phyloP scores from a whole-genome alignment of 2,329 filamentous ascomycete species.

The Chrysoporthe deuterocubensis region DNA sequence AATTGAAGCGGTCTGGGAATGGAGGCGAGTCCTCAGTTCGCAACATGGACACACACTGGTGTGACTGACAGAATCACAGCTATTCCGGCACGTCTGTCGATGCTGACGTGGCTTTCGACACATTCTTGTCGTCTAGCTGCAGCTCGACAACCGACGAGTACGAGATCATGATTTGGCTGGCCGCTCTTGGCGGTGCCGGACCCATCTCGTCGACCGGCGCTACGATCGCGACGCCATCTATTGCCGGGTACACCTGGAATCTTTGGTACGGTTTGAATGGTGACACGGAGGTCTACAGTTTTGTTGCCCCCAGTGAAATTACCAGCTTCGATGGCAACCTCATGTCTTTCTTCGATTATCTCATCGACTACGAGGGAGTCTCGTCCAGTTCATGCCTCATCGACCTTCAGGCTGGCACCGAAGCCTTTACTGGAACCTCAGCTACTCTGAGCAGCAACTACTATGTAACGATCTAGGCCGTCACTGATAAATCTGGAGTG shows the following conservation, averaged over 20 bases:
- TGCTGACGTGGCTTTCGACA: constrained; percentile 63
- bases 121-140: constrained; percentile 58
- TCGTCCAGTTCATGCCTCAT: constrained; percentile 51
- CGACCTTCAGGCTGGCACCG: constrained; percentile 58
- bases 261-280: constrained; percentile 64
- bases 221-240: constrained; percentile 55
- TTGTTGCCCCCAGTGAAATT: constrained; percentile 44
- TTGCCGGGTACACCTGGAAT: constrained; percentile 58
- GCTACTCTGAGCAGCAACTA: constrained; percentile 28
- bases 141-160: constrained; percentile 49
- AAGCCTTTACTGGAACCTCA: constrained; percentile 56
- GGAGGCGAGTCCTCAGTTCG: constrained; percentile 36
- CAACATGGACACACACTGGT: background rate
- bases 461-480: constrained; percentile 20
- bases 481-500: background rate
- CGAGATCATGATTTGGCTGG: constrained; percentile 70
- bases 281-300: constrained; percentile 63
- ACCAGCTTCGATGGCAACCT: constrained; percentile 62
- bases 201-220: constrained; percentile 59
- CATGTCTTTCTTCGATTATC: constrained; percentile 59
- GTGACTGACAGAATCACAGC: constrained; percentile 32
- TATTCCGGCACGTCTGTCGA: constrained; percentile 43
- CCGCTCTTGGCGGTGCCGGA: constrained; percentile 59
- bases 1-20: constrained; percentile 44
- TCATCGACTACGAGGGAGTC: constrained; percentile 53